phyloP scores from a whole-genome alignment of 106 monocot genomes.

The Platanthera zijinensis region DNA sequence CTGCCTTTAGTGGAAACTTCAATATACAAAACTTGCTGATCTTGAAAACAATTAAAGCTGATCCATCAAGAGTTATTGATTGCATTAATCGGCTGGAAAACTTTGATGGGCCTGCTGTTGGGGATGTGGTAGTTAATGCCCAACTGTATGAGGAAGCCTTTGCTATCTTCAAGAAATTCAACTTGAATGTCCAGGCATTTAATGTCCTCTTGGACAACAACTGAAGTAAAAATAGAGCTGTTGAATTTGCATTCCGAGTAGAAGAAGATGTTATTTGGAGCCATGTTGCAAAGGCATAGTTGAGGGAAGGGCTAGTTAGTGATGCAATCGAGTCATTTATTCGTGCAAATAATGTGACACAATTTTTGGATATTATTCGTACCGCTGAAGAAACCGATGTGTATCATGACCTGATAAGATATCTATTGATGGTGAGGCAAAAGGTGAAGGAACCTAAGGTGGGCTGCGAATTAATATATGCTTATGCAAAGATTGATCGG shows the following conservation, averaged over 20 bases:
- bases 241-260: conserved; percentile 91
- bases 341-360: conserved; percentile 87
- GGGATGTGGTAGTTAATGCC: conserved; percentile 95
- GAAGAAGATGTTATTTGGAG: conserved; percentile 99
- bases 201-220: no score
- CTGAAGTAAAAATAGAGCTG: no score
- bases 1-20: conserved; percentile 96
- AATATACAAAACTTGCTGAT: conserved; percentile 93
- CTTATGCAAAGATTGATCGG: conserved; percentile 95
- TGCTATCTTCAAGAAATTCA: no score
- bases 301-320: conserved; percentile 86
- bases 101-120: conserved; percentile 98
- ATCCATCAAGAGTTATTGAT: conserved; percentile 95
- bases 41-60: conserved; percentile 90
- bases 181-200: no score
- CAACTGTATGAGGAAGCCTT: conserved; percentile 89
- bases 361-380: conserved; percentile 82
- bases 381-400: conserved; percentile 85
- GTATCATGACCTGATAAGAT: conserved; percentile 87
- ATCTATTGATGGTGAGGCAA: conserved; percentile 91
- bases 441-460: conserved; percentile 88
- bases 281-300: conserved; percentile 91
- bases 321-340: conserved; percentile 99
- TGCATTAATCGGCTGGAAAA: conserved; percentile 93
- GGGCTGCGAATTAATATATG: conserved; percentile 89